A percentile compares a stretch with the other conserved stretches of the same genome.
These are phyloP conservation scores for Botrytis aclada DNA, from an alignment of 2,329 filamentous ascomycete genomes.

Conservation along the genomic window DNA sequence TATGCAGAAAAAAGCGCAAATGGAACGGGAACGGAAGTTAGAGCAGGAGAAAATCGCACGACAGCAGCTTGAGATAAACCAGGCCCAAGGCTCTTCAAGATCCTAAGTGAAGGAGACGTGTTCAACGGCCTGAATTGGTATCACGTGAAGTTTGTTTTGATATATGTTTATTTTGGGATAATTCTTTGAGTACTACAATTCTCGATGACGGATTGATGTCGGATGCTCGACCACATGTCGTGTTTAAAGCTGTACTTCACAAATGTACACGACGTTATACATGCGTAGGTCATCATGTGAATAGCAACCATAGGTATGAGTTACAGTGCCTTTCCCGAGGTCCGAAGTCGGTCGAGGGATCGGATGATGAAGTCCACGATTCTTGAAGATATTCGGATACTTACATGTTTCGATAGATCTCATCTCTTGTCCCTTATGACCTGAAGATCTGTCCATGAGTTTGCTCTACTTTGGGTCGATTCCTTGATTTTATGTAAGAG, in stretches of 20 bases:
- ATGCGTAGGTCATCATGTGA: slow-evolving; percentile 16
- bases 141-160: not conserved
- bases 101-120: not conserved
- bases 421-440: slow-evolving; percentile 7
- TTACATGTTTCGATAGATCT: slow-evolving; percentile 9
- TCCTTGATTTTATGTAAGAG: slow-evolving; percentile 10
- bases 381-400: slow-evolving; percentile 2
- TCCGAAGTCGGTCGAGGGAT: slow-evolving; percentile 14
- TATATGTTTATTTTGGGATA: not conserved
- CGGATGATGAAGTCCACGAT: not conserved
- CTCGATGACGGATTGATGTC: not conserved
- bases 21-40: slow-evolving; percentile 24
- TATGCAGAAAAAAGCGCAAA: slow-evolving; percentile 25
- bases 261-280: not conserved
- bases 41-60: slow-evolving; percentile 22
- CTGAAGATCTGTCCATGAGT: not conserved
- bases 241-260: not conserved
- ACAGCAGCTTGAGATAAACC: not conserved
- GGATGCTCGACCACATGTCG: not conserved
- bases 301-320: slow-evolving; percentile 2
- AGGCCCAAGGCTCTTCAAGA: not conserved
- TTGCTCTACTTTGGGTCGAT: not conserved
- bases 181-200: not conserved
- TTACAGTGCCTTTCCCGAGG: not conserved
- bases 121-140: not conserved